These are phyloP conservation scores for Calonectria henricotiae DNA, from an alignment of 2,329 filamentous ascomycete genomes.

Conservation along the genomic window DNA sequence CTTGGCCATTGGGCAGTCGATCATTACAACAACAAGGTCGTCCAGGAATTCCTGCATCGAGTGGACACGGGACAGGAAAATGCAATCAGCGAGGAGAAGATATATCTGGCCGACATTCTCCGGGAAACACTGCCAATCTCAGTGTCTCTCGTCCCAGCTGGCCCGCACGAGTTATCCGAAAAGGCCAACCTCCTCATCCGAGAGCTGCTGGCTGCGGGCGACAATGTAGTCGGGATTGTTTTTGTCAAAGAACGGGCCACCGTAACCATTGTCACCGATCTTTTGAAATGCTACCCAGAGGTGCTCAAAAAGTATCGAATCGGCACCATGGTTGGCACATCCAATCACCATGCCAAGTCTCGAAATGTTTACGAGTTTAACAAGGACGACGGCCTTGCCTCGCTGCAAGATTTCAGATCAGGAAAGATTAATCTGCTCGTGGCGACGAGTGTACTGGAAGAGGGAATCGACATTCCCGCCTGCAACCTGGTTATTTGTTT, in stretches of 20 bases:
- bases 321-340: conserved; percentile 72
- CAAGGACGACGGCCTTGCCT: conserved; percentile 55
- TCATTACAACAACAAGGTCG: conserved; percentile 72
- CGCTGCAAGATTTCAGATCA: conserved; percentile 67
- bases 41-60: conserved; percentile 57
- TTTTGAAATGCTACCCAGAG: conserved; percentile 70
- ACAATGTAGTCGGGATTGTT: conserved; percentile 72
- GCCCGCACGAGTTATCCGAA: conserved; percentile 64
- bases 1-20: conserved; percentile 81
- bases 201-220: conserved; percentile 64
- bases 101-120: conserved; percentile 70
- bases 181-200: conserved; percentile 72
- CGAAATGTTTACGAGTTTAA: conserved; percentile 62
- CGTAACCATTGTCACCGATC: conserved; percentile 72
- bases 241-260: conserved; percentile 78
- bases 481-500: conserved; percentile 77
- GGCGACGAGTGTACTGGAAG: conserved; percentile 77
- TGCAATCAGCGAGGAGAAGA: conserved; percentile 68
- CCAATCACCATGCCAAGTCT: conserved; percentile 57
- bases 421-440: conserved; percentile 73
- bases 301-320: conserved; percentile 65
- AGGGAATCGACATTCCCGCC: conserved; percentile 78
- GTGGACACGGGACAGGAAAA: conserved; percentile 56
- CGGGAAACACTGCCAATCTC: conserved; percentile 46
- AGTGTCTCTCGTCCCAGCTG: conserved; percentile 32